Base-by-base conservation (phyloP, 306 rosid species). In the Casuarina cunninghamiana region DNA sequence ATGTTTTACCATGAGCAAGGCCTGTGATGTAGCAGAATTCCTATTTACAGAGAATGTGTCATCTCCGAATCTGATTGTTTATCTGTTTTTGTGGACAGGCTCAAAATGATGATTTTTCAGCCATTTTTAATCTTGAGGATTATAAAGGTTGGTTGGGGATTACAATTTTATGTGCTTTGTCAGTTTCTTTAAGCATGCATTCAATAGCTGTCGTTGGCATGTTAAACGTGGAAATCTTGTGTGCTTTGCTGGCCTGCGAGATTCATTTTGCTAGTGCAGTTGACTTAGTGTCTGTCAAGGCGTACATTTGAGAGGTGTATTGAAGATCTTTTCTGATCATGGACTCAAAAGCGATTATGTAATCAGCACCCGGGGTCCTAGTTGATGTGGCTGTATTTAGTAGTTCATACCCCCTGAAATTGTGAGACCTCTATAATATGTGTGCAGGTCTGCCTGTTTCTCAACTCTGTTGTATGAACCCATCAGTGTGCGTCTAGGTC, bases 121-220 rank as follows among this genome's bases (percentile, higher is more conserved):
- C 80, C 51, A 65, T 93, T 83, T 95, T 95, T 80, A 95, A 95
- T 83, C 97, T 95, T 38, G 99, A 93, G 88, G 97, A 95, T 79
- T 95, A 91, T 86, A 95, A 88, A 88, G 97, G 99, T 93, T 82
- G 70, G 79, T 73, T 55, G 9, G 39, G 45, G 66, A 58, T 49
- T 70, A 12, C 51, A 58, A 48, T n/a, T 5, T 1, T 2, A 37
- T 48, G 83, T 45, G 55, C 17, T 69, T 45, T 16, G 54, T 58
- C 43, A 44, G 50, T 74, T 41, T 48, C 26, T 50, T 77, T 69
- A 60, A 50, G 39, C 69, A 68, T 15, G 43, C 43, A 13, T 66
- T 66, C 35, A 7, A 67, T 67, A 41, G 3, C 35, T 66, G 12
- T 51, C 37, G 2, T 72, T 67, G 53, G 57, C 53, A 26, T 42